These are phyloP conservation scores for Scutellaria minor DNA, from an alignment of 257 asterid genomes.

Conservation along the genomic window DNA sequence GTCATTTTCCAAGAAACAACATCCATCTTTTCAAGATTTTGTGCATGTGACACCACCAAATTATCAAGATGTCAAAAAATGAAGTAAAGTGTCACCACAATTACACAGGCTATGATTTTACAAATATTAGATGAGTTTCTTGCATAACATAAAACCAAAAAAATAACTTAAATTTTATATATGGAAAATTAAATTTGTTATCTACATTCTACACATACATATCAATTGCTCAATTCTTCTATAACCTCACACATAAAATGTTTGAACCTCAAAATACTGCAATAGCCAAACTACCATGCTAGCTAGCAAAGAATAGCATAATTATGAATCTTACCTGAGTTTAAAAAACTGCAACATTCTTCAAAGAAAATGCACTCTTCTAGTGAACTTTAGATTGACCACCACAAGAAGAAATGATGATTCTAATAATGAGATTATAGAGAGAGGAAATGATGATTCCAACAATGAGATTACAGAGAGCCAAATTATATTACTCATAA, in stretches of 20 bases:
- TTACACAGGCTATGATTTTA: slow-evolving; percentile 34
- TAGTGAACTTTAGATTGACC: slow-evolving; percentile 88
- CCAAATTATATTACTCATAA: no score
- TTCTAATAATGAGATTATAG: slow-evolving; percentile 84
- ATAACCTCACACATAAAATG: slow-evolving; percentile 33
- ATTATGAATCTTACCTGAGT: slow-evolving; percentile 31
- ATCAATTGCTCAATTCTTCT: slow-evolving; percentile 29
- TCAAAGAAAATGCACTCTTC: slow-evolving; percentile 25
- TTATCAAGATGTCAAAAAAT: not conserved
- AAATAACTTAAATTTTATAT: slow-evolving; percentile 43
- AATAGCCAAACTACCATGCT: slow-evolving; percentile 39
- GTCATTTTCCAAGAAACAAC: no score
- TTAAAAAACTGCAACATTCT: slow-evolving; percentile 25
- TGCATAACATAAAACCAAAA: slow-evolving; percentile 29
- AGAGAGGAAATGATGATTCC: slow-evolving; percentile 54
- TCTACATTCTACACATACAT: slow-evolving; percentile 42
- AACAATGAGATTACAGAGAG: slow-evolving; percentile 48
- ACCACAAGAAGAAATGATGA: slow-evolving; percentile 86
- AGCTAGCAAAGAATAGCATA: slow-evolving; percentile 24
- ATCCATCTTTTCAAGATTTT: no score
- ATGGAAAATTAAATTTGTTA: slow-evolving; percentile 37
- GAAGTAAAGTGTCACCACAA: slow-evolving; percentile 26
- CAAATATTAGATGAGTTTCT: slow-evolving; percentile 30
- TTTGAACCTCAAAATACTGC: slow-evolving; percentile 33
- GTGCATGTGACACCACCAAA: not conserved